Evolutionary conservation across 116 monocot species (phyloP).

Genomic region (Zostera marina): DNA sequence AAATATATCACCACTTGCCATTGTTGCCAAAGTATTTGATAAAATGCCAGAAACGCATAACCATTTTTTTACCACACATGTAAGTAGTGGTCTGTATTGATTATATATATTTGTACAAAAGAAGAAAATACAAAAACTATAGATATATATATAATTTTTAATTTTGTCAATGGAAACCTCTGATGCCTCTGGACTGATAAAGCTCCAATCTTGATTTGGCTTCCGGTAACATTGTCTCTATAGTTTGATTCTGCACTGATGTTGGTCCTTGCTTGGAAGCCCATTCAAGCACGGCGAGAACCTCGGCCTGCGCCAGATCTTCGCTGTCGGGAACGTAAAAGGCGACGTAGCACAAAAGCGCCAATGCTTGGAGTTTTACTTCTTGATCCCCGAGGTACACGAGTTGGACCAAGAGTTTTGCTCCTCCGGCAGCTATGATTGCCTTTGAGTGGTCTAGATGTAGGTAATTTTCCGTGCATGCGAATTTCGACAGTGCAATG

Average conservation of each 20-base stretch:
- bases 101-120: too few species aligned
- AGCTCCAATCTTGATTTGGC: slow-evolving; percentile 49
- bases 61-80: too few species aligned
- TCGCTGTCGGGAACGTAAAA: slow-evolving; percentile 56
- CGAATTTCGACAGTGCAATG: slow-evolving; percentile 60
- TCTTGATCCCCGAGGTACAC: slow-evolving; percentile 61
- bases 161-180: slow-evolving; percentile 7
- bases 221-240: slow-evolving; percentile 30
- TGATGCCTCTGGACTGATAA: slow-evolving; percentile 44
- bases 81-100: too few species aligned
- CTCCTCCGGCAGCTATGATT: slow-evolving; percentile 57
- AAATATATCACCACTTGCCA: too few species aligned
- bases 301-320: slow-evolving; percentile 44
- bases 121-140: too few species aligned
- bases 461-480: slow-evolving; percentile 63
- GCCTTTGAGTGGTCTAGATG: slow-evolving; percentile 63
- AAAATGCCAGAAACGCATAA: too few species aligned
- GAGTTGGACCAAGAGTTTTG: slow-evolving; percentile 64
- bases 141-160: too few species aligned
- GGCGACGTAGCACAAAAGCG: slow-evolving; percentile 60
- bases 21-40: too few species aligned
- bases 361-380: slow-evolving; percentile 33
- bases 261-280: slow-evolving; percentile 47
- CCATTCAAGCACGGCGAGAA: slow-evolving; percentile 49
- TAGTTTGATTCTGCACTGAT: slow-evolving; percentile 22